Base-by-base conservation (phyloP, 2,329 filamentous ascomycete genomes). In the Leptographium flavum region DNA sequence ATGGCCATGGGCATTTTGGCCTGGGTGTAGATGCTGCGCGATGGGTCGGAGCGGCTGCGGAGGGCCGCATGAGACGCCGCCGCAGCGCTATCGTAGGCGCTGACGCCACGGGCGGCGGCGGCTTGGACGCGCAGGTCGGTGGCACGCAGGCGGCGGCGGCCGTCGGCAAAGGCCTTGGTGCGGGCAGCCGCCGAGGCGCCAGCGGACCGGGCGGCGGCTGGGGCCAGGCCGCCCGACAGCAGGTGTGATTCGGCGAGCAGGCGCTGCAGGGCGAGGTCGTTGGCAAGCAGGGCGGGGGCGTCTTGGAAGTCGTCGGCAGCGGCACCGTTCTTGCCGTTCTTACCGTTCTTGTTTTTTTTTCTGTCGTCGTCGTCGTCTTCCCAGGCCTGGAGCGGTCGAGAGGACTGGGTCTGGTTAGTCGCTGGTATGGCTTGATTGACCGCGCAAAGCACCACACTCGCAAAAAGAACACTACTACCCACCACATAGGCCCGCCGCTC, bases 211-310 rank as follows among this genome's bases (percentile, higher is more conserved):
- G 63, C 58, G 38, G 65, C 55, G 15, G 63, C 58, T 37, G 58
- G 52, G 42, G 61, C 59, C 46, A 62, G 57, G 38, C 73, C 66
- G 14, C 71, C 68, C 1, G 74, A 67, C 47, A 96, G 78, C 49
- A 96, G 80, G 63, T 94, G 87, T 0, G 88, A 95, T 69, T 98
- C 92, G 54, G 81, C 74, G 47, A 98, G 77, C 35, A 98, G 78
- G 39, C 87, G 81, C 61, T 95, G 90, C 14, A 98, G 78, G 33
- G 86, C 88, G 45, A 94, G 78, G 61, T 96, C 92, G 61, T 95
- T 88, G 60, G 88, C 87, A 17, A 96, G 72, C 50, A 94, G 83
- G 11, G 73, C 73, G 51, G 70, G 70, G 43, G 73, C 72, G 57
- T 81, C 74, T 56, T 82, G 46, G 21, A 73, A 73, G 50, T 63